phyloP scores from a whole-genome alignment of 441 rosid species.

The Populus tomentosa region DNA sequence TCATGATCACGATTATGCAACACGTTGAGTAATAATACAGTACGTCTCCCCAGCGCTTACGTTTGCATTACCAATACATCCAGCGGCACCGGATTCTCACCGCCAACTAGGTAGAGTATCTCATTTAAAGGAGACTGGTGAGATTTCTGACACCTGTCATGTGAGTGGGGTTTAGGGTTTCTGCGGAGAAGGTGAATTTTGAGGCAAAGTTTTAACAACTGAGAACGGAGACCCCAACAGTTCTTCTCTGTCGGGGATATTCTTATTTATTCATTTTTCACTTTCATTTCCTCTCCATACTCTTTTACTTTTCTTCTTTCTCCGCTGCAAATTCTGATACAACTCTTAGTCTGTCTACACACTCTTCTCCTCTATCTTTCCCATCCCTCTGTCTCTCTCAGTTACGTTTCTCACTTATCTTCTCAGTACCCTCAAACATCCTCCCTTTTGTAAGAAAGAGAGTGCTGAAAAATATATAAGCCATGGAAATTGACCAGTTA shows the following conservation, averaged over 20 bases:
- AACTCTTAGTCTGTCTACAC: constrained; percentile 24
- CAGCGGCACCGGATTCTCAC: constrained; percentile 17
- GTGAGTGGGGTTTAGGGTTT: constrained; percentile 29
- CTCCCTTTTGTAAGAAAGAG: neutral
- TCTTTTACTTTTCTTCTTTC: neutral
- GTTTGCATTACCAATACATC: constrained; percentile 11
- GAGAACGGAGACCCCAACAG: neutral
- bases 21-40: neutral
- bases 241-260: constrained; percentile 27
- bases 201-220: constrained; percentile 7
- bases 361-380: constrained; percentile 27
- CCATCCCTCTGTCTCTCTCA: constrained; percentile 37
- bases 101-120: neutral
- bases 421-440: neutral
- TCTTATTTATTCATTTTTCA: constrained; percentile 1
- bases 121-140: constrained; percentile 30
- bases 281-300: constrained; percentile 4
- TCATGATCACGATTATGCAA: constrained; percentile 13
- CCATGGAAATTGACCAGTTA: constrained; percentile 44
- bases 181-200: neutral
- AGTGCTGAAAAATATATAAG: neutral
- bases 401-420: constrained; percentile 7
- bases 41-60: constrained; percentile 11
- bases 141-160: constrained; percentile 48
- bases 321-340: constrained; percentile 42